Conservation (phyloP, 2,329 filamentous ascomycete species). For the Capronia coronata region DNA sequence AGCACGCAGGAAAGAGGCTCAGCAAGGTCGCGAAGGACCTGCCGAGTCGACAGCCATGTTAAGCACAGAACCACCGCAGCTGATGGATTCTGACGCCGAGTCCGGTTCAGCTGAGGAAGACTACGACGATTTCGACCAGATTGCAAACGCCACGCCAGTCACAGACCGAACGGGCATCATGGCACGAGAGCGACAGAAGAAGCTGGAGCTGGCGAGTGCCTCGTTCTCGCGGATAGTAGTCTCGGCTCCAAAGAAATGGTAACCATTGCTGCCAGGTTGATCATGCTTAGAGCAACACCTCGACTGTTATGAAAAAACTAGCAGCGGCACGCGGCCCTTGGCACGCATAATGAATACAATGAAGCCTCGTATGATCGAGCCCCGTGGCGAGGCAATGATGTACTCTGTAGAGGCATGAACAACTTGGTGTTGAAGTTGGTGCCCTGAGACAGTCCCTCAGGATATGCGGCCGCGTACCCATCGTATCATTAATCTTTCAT, state of each 20-base stretch:
- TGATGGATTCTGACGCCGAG: slow-evolving; percentile 59
- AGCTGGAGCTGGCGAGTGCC: slow-evolving; percentile 44
- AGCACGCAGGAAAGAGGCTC: slow-evolving; percentile 37
- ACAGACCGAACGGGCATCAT: slow-evolving; percentile 76
- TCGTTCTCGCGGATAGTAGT: slow-evolving; percentile 46
- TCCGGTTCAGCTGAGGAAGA: slow-evolving; percentile 68
- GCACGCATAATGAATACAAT: too few species aligned
- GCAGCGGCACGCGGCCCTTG: too few species aligned
- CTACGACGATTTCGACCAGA: slow-evolving; percentile 68
- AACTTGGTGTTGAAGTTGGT: too few species aligned
- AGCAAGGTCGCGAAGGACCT: slow-evolving; percentile 52
- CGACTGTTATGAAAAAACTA: too few species aligned
- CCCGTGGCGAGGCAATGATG: too few species aligned
- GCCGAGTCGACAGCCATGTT: slow-evolving; percentile 20
- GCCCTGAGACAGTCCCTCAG: too few species aligned
- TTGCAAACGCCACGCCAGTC: slow-evolving; percentile 83
- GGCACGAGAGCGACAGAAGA: slow-evolving; percentile 52
- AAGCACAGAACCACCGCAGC: slow-evolving; percentile 7
- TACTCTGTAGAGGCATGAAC: too few species aligned
- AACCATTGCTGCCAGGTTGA: too few species aligned
- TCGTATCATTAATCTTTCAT: too few species aligned
- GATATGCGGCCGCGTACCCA: too few species aligned
- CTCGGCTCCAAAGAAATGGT: slow-evolving; percentile 45
- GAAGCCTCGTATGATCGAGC: too few species aligned
- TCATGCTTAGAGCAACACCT: too few species aligned